Evolutionary conservation across 2,329 filamentous ascomycete genomes (phyloP).

Genomic region (Purpureocillium lavendulum): DNA sequence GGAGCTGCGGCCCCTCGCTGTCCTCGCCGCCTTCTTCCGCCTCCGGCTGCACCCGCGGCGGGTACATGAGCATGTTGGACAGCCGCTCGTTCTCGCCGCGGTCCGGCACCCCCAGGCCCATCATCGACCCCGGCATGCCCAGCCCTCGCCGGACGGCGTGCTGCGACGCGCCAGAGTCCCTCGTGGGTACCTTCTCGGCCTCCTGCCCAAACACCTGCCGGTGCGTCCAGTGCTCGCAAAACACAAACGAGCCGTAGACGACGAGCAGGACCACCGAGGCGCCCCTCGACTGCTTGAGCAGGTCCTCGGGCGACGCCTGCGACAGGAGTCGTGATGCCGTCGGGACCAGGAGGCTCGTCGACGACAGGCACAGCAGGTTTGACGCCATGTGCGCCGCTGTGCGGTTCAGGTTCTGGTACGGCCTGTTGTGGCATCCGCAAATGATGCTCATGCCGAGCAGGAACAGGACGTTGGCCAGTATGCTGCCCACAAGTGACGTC

Average conservation of each 20-base stretch:
- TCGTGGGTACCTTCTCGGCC: too few relatives aligned
- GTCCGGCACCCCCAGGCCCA: too few relatives aligned
- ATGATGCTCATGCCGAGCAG: not conserved
- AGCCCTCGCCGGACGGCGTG: too few relatives aligned
- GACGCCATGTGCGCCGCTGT: not conserved
- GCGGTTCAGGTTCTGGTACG: slow-evolving; percentile 1
- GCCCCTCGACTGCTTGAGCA: not conserved
- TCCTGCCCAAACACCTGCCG: too few relatives aligned
- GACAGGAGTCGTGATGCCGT: not conserved
- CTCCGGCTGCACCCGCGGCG: too few relatives aligned
- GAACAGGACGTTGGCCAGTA: slow-evolving; percentile 1
- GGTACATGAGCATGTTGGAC: too few relatives aligned
- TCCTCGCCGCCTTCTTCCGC: not conserved
- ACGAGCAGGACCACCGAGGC: not conserved
- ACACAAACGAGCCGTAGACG: not conserved
- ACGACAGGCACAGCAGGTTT: not conserved
- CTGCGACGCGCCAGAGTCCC: too few relatives aligned
- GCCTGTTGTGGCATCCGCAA: not conserved
- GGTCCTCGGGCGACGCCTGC: not conserved
- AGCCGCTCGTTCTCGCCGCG: too few relatives aligned
- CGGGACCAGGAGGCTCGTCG: slow-evolving; percentile 1
- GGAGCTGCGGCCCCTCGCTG: not conserved
- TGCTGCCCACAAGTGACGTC: not conserved
- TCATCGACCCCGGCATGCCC: too few relatives aligned
- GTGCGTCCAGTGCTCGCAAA: not conserved